A percentile compares a stretch with the other conserved stretches of the same genome.
phyloP scores from a whole-genome alignment of 306 rosid genomes.

The Inga laurina region DNA sequence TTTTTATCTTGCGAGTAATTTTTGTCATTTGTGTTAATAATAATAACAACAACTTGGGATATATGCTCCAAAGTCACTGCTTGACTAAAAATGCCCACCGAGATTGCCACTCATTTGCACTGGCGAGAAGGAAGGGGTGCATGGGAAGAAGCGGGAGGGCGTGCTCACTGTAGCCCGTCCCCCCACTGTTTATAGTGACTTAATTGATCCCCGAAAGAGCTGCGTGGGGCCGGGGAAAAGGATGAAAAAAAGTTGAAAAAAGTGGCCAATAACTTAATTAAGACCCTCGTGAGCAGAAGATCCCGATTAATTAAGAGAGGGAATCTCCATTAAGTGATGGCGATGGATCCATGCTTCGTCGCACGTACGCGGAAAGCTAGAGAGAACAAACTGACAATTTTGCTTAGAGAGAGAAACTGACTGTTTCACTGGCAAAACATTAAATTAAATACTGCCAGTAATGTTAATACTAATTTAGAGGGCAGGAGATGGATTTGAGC shows the following conservation, averaged over 20 bases:
- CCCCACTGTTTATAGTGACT: background rate
- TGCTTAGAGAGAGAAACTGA: constrained; percentile 10
- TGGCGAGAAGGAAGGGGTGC: background rate
- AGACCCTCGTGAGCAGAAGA: background rate
- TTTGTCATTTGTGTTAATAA: background rate
- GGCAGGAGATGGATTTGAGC: background rate
- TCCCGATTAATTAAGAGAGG: constrained; percentile 1
- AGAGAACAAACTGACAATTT: constrained; percentile 8
- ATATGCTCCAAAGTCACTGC: too few relatives aligned
- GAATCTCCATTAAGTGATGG: constrained; percentile 11
- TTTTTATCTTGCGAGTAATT: background rate
- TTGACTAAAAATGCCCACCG: too few relatives aligned
- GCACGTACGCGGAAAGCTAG: constrained; percentile 6
- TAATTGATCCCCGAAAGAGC: background rate
- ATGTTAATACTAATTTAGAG: background rate
- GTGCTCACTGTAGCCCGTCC: background rate
- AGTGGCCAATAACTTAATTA: background rate
- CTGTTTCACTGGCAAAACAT: background rate
- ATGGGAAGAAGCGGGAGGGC: background rate
- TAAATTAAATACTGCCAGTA: background rate
- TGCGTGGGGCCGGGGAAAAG: background rate
- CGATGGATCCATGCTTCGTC: background rate
- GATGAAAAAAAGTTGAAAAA: background rate
- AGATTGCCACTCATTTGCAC: too few relatives aligned
- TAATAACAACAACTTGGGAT: too few relatives aligned